Evolutionary conservation across 2,329 filamentous ascomycete species (phyloP).

Genomic region (Rhinocladiella mackenziei): DNA sequence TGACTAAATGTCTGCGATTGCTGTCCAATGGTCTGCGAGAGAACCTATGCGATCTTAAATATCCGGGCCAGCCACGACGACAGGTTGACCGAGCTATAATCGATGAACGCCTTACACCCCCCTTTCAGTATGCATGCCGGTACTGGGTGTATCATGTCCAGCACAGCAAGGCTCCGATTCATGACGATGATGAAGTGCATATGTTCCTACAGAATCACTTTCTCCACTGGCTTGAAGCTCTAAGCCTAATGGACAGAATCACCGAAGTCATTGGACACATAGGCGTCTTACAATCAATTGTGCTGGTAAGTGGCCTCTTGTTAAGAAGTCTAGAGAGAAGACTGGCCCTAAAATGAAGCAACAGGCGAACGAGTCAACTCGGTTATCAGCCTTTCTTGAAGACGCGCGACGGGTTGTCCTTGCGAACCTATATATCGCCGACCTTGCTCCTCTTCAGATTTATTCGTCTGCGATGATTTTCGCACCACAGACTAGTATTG

Average conservation of each 20-base stretch:
- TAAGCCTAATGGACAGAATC: too few species aligned
- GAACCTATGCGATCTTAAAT: too few species aligned
- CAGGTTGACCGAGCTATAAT: too few species aligned
- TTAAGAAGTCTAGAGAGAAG: background rate
- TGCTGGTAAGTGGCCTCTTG: conserved; percentile 8
- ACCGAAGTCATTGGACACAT: conserved; percentile 25
- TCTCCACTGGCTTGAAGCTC: conserved; percentile 32
- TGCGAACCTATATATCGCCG: conserved; percentile 30
- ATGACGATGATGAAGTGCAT: conserved; percentile 4
- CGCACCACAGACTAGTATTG: too few species aligned
- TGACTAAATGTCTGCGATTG: too few species aligned
- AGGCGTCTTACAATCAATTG: conserved; percentile 12
- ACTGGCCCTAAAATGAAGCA: background rate
- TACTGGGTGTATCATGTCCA: conserved; percentile 31
- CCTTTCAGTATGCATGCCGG: too few species aligned
- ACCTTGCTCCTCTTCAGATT: conserved; percentile 36
- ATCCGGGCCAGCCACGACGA: too few species aligned
- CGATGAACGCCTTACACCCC: too few species aligned
- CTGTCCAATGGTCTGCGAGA: too few species aligned
- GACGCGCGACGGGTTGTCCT: conserved; percentile 31
- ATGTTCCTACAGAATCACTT: conserved; percentile 28
- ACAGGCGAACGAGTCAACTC: conserved; percentile 12
- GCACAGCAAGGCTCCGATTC: conserved; percentile 9
- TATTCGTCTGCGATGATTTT: conserved; percentile 33
- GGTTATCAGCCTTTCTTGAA: conserved; percentile 7